These are phyloP conservation scores for Lasiodiplodia citricola DNA, from an alignment of 2,329 filamentous ascomycete genomes.

Conservation along the genomic window DNA sequence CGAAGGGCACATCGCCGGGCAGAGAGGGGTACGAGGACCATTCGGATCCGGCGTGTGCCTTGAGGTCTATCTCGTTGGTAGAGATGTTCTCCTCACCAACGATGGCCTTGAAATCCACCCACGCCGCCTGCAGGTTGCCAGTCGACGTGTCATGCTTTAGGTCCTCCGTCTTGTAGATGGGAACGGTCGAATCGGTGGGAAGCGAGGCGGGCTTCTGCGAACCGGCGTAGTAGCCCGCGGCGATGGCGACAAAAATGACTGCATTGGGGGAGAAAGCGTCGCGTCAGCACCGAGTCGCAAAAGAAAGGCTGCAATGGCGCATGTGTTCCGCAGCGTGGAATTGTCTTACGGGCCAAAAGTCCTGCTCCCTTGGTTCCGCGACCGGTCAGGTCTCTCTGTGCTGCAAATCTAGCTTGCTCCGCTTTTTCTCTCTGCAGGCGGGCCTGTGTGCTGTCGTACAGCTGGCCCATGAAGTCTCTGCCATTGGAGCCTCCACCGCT, in stretches of 20 bases:
- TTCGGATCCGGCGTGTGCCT: slow-evolving; percentile 64
- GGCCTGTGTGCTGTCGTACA: slow-evolving; percentile 66
- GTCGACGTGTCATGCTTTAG: slow-evolving; percentile 61
- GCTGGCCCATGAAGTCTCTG: slow-evolving; percentile 63
- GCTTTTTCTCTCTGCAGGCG: slow-evolving; percentile 63
- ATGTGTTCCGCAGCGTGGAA: not conserved
- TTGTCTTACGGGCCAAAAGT: slow-evolving; percentile 22
- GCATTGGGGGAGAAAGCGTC: slow-evolving; percentile 23
- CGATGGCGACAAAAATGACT: slow-evolving; percentile 59
- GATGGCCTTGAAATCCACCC: slow-evolving; percentile 66
- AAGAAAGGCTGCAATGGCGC: not conserved
- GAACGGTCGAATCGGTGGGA: slow-evolving; percentile 60
- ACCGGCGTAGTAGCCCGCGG: slow-evolving; percentile 62
- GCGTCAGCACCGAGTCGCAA: slow-evolving; percentile 4
- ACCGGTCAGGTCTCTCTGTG: slow-evolving; percentile 47
- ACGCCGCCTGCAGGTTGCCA: slow-evolving; percentile 67
- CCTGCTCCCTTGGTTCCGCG: slow-evolving; percentile 23
- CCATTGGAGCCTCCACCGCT: slow-evolving; percentile 32
- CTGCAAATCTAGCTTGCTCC: slow-evolving; percentile 59
- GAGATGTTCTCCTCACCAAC: slow-evolving; percentile 69
- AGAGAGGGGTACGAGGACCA: slow-evolving; percentile 62
- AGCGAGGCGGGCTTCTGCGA: slow-evolving; percentile 54
- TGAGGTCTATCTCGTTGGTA: slow-evolving; percentile 59
- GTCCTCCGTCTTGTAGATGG: slow-evolving; percentile 56
- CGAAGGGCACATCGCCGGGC: slow-evolving; percentile 53